Conservation (phyloP, 1,284 basidiomycete genomes). For the Fistulinella cinereoalba region DNA sequence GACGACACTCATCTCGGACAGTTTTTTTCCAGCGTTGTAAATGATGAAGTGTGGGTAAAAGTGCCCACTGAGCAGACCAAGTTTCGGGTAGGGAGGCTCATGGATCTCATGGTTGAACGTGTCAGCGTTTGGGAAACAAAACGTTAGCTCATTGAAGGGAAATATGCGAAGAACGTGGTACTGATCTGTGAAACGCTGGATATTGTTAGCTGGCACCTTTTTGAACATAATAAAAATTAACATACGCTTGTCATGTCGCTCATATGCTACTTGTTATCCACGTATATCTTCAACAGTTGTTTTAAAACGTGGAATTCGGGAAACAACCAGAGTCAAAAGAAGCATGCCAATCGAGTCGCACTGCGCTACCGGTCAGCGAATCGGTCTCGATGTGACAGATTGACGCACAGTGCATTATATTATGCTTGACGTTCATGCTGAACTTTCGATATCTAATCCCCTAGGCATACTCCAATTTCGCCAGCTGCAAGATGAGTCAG, state of each 20-base stretch:
- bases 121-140: background rate
- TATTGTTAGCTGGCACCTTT: background rate
- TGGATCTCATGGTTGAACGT: background rate
- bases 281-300: background rate
- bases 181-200: background rate
- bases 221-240: background rate
- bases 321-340: background rate
- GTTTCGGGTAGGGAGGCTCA: background rate
- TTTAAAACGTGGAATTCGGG: background rate
- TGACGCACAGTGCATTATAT: background rate
- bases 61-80: background rate
- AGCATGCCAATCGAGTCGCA: background rate
- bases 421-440: background rate
- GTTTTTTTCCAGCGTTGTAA: slow-evolving; percentile 2
- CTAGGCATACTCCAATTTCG: slow-evolving; percentile 69
- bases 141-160: background rate
- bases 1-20: background rate
- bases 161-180: slow-evolving; percentile 1
- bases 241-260: background rate
- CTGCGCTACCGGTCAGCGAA: background rate
- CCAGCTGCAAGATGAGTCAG: background rate
- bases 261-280: background rate
- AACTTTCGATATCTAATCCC: background rate
- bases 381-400: accelerated
- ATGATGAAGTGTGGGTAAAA: slow-evolving; percentile 1